A percentile compares a stretch with the other conserved stretches of the same genome.
phyloP scores from a whole-genome alignment of 1,139 yeast species.

The Pichia sp. region DNA sequence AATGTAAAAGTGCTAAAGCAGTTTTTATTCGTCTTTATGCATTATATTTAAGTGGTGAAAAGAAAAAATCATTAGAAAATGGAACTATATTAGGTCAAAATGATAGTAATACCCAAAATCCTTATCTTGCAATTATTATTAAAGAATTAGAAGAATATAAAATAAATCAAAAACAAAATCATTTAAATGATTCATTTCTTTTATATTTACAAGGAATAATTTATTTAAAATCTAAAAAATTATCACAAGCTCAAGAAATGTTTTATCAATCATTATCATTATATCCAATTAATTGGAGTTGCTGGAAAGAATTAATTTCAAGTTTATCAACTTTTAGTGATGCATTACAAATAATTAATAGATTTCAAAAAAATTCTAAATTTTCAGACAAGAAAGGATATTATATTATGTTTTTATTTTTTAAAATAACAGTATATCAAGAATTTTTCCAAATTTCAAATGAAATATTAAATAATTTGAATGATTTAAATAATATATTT shows the following conservation, averaged over 20 bases:
- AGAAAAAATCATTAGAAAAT: slow-evolving; percentile 62
- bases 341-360: slow-evolving; percentile 42
- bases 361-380: slow-evolving; percentile 32
- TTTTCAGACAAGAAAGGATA: slow-evolving; percentile 24
- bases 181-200: slow-evolving; percentile 51
- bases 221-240: slow-evolving; percentile 56
- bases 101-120: slow-evolving; percentile 28
- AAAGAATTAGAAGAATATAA: slow-evolving; percentile 41
- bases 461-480: slow-evolving; percentile 44
- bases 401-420: slow-evolving; percentile 55
- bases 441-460: slow-evolving; percentile 70
- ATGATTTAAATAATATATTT: slow-evolving; percentile 43
- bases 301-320: slow-evolving; percentile 78
- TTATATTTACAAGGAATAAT: slow-evolving; percentile 65
- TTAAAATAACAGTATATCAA: slow-evolving; percentile 65
- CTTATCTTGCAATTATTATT: slow-evolving; percentile 28
- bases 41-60: slow-evolving; percentile 41
- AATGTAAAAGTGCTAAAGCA: slow-evolving; percentile 49
- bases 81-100: slow-evolving; percentile 56
- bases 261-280: slow-evolving; percentile 51
- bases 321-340: slow-evolving; percentile 63
- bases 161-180: slow-evolving; percentile 21
- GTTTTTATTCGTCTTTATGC: slow-evolving; percentile 65
- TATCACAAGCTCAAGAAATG: slow-evolving; percentile 49
- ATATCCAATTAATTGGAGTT: slow-evolving; percentile 89